phyloP scores from a whole-genome alignment of 2,329 filamentous ascomycete genomes.

The Pseudocercospora ulei region DNA sequence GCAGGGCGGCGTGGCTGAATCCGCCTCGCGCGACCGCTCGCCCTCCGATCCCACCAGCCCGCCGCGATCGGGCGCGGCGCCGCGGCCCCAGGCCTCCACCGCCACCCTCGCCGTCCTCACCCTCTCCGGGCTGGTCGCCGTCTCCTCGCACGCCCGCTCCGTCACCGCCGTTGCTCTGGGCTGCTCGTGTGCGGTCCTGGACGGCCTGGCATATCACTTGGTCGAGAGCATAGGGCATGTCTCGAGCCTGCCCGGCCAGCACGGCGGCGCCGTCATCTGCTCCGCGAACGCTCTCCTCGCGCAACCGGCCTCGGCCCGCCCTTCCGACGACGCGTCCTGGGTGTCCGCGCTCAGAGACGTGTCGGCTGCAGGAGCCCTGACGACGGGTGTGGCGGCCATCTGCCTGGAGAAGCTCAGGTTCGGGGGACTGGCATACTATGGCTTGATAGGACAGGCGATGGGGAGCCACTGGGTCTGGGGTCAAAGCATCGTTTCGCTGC shows the following conservation, averaged over 20 bases:
- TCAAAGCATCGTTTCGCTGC: slow-evolving; percentile 21
- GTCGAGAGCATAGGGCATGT: slow-evolving; percentile 33
- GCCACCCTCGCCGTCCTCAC: slow-evolving; percentile 32
- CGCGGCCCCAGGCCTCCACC: slow-evolving; percentile 25
- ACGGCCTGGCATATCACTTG: slow-evolving; percentile 36
- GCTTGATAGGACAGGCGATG: slow-evolving; percentile 21
- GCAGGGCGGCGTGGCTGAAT: slow-evolving; percentile 18
- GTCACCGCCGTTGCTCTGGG: slow-evolving; percentile 36
- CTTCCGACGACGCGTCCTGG: slow-evolving; percentile 13
- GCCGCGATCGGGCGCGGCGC: slow-evolving; percentile 13
- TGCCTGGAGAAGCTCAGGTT: slow-evolving; percentile 27
- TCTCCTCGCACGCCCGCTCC: slow-evolving; percentile 32
- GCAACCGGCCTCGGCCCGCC: slow-evolving; percentile 20
- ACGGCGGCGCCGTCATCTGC: slow-evolving; percentile 31
- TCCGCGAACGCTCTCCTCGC: slow-evolving; percentile 33
- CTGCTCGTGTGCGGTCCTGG: slow-evolving; percentile 38
- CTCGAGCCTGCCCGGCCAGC: slow-evolving; percentile 21
- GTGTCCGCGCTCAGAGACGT: slow-evolving; percentile 28
- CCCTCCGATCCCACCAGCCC: slow-evolving; percentile 12
- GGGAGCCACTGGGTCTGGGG: slow-evolving; percentile 23
- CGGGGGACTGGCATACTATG: slow-evolving; percentile 25
- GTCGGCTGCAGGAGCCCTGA: slow-evolving; percentile 25
- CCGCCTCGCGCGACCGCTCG: slow-evolving; percentile 1
- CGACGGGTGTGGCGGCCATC: slow-evolving; percentile 25
- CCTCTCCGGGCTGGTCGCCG: slow-evolving; percentile 33